Conservation (phyloP, 192 early-diverging fungal genomes). For the Coemansia sp. region DNA sequence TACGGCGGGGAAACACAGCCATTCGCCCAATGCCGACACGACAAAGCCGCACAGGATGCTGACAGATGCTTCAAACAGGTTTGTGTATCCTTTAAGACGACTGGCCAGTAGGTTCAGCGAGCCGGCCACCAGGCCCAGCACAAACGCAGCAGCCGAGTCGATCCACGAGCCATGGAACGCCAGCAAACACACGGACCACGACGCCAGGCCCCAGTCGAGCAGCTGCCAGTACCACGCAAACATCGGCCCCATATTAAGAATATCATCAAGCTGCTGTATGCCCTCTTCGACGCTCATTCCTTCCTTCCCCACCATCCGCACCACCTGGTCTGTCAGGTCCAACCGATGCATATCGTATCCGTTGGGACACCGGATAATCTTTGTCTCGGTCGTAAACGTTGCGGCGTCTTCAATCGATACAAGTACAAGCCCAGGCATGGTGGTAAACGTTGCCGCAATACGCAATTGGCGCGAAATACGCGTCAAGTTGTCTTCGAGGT, state of each 20-base stretch:
- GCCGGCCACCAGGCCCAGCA: slow-evolving; percentile 53
- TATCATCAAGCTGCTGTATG: slow-evolving; percentile 54
- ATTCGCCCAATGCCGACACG: slow-evolving; percentile 48
- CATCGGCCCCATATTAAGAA: slow-evolving; percentile 46
- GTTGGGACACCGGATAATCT: slow-evolving; percentile 58
- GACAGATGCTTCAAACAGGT: slow-evolving; percentile 63
- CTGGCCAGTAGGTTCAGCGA: slow-evolving; percentile 57
- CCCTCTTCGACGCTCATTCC: slow-evolving; percentile 59
- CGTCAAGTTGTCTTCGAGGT: slow-evolving; percentile 59
- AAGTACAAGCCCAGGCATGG: slow-evolving; percentile 63
- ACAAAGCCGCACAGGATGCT: slow-evolving; percentile 59
- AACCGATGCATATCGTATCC: slow-evolving; percentile 64
- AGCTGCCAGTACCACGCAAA: slow-evolving; percentile 58
- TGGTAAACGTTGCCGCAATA: slow-evolving; percentile 59
- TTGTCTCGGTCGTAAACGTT: slow-evolving; percentile 69
- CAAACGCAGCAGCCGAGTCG: slow-evolving; percentile 56
- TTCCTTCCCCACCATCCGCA: slow-evolving; percentile 57
- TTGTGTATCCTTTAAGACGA: slow-evolving; percentile 55
- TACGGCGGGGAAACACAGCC: slow-evolving; percentile 60
- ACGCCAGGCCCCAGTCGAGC: slow-evolving; percentile 54
- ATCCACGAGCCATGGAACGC: slow-evolving; percentile 65
- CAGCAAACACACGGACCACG: slow-evolving; percentile 58
- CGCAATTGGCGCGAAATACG: slow-evolving; percentile 55
- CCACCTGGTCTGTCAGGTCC: slow-evolving; percentile 58
- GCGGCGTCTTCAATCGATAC: slow-evolving; percentile 62